Conservation (phyloP, 2,329 filamentous ascomycete genomes). For the Penicillium sp. region DNA sequence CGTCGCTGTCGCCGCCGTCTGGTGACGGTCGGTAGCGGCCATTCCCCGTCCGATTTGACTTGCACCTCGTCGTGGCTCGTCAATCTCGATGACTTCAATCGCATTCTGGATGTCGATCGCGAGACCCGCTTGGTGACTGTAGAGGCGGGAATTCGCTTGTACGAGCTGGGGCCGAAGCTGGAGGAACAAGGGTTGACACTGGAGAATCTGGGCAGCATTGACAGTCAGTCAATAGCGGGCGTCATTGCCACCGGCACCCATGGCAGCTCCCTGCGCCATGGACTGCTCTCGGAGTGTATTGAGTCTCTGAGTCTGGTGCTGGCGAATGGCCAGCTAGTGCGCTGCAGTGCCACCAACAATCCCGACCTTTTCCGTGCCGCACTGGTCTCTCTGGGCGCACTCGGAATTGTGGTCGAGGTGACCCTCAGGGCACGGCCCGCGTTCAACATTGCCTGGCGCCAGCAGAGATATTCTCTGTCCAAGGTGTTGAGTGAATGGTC, state of each 20-base stretch:
- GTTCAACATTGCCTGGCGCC: conserved; percentile 85
- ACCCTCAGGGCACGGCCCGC: conserved; percentile 79
- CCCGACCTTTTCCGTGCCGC: conserved; percentile 84
- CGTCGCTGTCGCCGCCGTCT: conserved; percentile 78
- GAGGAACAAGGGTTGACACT: conserved; percentile 78
- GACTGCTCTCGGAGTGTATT: conserved; percentile 79
- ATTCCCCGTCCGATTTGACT: conserved; percentile 89
- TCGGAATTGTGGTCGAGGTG: conserved; percentile 89
- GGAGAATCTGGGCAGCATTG: conserved; percentile 92
- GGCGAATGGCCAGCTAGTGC: conserved; percentile 73
- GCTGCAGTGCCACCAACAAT: conserved; percentile 69
- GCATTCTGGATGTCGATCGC: conserved; percentile 70
- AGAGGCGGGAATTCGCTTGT: conserved; percentile 85
- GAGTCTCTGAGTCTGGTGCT: conserved; percentile 77
- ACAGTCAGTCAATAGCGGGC: conserved; percentile 88
- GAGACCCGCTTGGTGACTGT: conserved; percentile 71
- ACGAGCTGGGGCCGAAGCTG: conserved; percentile 72
- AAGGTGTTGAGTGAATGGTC: conserved; percentile 74
- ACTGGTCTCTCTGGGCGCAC: conserved; percentile 80
- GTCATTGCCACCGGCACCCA: conserved; percentile 93
- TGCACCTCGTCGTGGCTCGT: conserved; percentile 94
- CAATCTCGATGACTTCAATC: conserved; percentile 83
- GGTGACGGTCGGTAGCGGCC: conserved; percentile 84
- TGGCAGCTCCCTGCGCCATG: conserved; percentile 81
- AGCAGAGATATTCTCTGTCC: conserved; percentile 72